phyloP scores from a whole-genome alignment of 176 grass and related monocot genomes.

The Eragrostis curvula region DNA sequence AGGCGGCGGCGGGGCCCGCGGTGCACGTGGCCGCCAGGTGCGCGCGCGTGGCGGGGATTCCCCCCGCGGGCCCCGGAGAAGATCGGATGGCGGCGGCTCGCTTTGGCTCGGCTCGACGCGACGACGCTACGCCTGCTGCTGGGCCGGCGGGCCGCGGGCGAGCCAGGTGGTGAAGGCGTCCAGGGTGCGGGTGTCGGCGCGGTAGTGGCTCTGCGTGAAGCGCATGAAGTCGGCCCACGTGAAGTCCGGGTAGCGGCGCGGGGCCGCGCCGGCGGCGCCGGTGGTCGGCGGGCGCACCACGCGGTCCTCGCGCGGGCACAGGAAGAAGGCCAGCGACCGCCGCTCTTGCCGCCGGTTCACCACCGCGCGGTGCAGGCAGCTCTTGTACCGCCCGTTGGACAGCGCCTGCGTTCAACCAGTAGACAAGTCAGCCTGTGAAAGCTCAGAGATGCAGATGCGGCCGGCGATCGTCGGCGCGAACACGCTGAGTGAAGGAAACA shows the following conservation, averaged over 20 bases:
- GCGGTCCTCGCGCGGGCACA: conserved; percentile 78
- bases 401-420: conserved; percentile 53
- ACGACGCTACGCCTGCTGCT: background rate
- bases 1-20: conserved; percentile 33
- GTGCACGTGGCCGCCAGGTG: conserved; percentile 38
- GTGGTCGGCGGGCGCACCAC: conserved; percentile 74
- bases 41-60: background rate
- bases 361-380: conserved; percentile 89
- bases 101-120: background rate
- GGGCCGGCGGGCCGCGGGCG: background rate
- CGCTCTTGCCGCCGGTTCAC: conserved; percentile 73
- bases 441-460: background rate
- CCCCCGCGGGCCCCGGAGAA: too few species aligned
- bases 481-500: too few species aligned
- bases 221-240: conserved; percentile 84
- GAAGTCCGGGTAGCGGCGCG: conserved; percentile 86
- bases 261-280: background rate
- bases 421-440: too few species aligned
- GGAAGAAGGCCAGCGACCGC: conserved; percentile 92
- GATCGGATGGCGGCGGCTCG: too few species aligned
- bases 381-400: conserved; percentile 91
- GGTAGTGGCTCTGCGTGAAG: conserved; percentile 91
- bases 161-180: conserved; percentile 75
- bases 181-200: conserved; percentile 77
- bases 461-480: too few species aligned